Percentiles rank a stretch among this genome's conserved stretches.
Evolutionary conservation across 306 rosid species (phyloP).

Genomic region (Prunus kanzakura): DNA sequence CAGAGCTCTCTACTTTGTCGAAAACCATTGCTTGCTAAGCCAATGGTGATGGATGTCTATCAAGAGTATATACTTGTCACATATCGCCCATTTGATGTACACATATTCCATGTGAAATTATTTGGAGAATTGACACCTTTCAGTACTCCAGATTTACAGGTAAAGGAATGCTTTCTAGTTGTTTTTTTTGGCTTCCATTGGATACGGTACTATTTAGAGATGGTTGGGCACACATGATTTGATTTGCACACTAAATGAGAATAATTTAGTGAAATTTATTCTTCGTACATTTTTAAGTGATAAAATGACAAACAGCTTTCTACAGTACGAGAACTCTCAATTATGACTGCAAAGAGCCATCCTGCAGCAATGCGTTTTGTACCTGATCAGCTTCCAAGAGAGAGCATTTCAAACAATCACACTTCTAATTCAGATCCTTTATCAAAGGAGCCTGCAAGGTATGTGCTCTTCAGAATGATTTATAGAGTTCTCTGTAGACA

Average conservation of each 20-base stretch:
- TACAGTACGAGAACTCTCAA: conserved; percentile 99
- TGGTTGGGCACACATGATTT: conserved; percentile 6
- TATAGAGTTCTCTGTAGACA: conserved; percentile 10
- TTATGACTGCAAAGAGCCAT: conserved; percentile 98
- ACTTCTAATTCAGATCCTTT: conserved; percentile 51
- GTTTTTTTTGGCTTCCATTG: conserved; percentile 12
- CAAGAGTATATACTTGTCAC: conserved; percentile 86
- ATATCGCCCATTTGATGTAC: conserved; percentile 91
- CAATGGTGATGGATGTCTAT: conserved; percentile 96
- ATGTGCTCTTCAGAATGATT: conserved; percentile 11
- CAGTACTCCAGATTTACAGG: conserved; percentile 82
- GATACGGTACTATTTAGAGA: conserved; percentile 16
- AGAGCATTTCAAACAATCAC: conserved; percentile 49
- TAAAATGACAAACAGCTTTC: conserved; percentile 99
- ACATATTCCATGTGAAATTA: conserved; percentile 74
- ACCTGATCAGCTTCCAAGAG: conserved; percentile 81
- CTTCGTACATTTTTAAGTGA: conserved; percentile 79
- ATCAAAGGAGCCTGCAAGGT: conserved; percentile 89
- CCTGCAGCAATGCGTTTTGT: conserved; percentile 96
- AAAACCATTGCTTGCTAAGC: conserved; percentile 81
- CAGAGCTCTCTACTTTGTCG: conserved; percentile 92
- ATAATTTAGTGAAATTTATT: conserved; percentile 29
- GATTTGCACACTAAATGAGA: conserved; percentile 5
- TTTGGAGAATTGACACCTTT: conserved; percentile 81
- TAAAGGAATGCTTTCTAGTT: conserved; percentile 39